Evolutionary conservation across 106 monocot genomes (phyloP).

Genomic region (Cymbidium sinense): DNA sequence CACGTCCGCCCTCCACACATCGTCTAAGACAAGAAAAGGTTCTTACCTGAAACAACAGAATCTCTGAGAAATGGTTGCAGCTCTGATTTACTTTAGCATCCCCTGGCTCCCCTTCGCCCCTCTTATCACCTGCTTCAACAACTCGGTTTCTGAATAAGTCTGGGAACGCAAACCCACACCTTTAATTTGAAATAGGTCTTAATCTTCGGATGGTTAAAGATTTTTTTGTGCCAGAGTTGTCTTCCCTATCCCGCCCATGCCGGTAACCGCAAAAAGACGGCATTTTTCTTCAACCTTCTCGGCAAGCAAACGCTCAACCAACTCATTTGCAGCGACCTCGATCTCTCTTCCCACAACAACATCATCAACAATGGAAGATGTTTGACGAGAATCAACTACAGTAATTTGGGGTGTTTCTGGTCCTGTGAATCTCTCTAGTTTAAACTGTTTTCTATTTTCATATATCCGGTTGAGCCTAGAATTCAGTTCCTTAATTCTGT

Average conservation of each 20-base stretch:
- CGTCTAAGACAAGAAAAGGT: slow-evolving; percentile 46
- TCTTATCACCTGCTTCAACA: slow-evolving; percentile 21
- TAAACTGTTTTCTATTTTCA: no score
- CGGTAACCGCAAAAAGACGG: slow-evolving; percentile 18
- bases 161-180: slow-evolving; percentile 34
- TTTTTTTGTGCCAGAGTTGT: slow-evolving; percentile 38
- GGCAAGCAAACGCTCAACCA: background rate
- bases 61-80: slow-evolving; percentile 10
- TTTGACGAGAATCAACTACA: background rate
- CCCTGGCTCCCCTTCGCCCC: background rate
- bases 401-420: no score
- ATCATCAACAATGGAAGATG: background rate
- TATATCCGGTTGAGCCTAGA: no score
- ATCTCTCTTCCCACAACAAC: background rate
- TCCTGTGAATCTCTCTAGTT: no score
- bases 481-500: no score
- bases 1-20: slow-evolving; percentile 21
- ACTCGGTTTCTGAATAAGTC: background rate
- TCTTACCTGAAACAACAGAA: slow-evolving; percentile 4
- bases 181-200: slow-evolving; percentile 11
- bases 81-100: background rate
- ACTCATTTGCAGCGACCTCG: background rate
- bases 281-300: background rate
- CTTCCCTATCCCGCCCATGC: slow-evolving; percentile 50
- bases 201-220: slow-evolving; percentile 17